Evolutionary conservation across 2,329 filamentous ascomycete genomes (phyloP).

Genomic region (Graphiopsis chlorocephala): DNA sequence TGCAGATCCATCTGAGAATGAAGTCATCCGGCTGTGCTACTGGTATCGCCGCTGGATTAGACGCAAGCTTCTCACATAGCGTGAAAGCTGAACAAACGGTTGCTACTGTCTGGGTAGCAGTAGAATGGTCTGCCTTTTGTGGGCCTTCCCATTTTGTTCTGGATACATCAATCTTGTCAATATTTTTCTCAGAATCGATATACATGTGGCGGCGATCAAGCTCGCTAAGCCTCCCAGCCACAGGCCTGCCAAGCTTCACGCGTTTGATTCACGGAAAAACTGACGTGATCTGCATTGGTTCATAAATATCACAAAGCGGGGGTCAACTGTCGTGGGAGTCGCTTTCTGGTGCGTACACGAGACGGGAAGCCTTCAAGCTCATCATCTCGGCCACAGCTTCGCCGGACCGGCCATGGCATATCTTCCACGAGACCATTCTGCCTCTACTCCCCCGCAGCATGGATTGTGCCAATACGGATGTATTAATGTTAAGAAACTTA

Average conservation of each 20-base stretch:
- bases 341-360: not conserved
- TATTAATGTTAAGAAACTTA: not conserved
- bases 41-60: not conserved
- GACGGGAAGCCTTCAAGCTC: not conserved
- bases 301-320: not conserved
- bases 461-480: not conserved
- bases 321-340: not conserved
- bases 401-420: not conserved
- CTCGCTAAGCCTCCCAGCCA: constrained; percentile 3
- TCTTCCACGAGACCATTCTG: not conserved
- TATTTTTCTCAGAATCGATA: not conserved
- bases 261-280: constrained; percentile 4
- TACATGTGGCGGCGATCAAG: not conserved
- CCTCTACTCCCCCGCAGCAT: not conserved
- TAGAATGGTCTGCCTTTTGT: not conserved
- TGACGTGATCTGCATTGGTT: not conserved
- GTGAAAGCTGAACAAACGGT: not conserved
- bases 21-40: not conserved
- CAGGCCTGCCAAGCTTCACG: not conserved
- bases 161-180: not conserved
- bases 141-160: not conserved
- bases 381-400: not conserved
- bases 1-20: not conserved
- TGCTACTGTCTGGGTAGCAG: not conserved
- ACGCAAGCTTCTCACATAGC: not conserved